phyloP scores from a whole-genome alignment of 768 basidiomycete genomes.

The Coprinopsis marcescibilis region DNA sequence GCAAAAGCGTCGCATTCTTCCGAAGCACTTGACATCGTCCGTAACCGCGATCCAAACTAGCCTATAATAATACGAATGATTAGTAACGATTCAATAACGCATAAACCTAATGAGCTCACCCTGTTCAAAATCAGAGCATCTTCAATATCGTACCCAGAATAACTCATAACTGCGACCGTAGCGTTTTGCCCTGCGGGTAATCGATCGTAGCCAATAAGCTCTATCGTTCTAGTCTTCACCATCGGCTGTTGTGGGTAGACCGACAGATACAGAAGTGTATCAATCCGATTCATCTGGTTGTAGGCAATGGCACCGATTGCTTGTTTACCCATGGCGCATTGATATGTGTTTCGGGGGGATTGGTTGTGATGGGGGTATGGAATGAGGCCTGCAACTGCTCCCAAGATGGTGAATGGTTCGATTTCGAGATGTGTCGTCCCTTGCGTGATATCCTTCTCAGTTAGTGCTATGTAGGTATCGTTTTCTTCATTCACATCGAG shows the following conservation, averaged over 20 bases:
- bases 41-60: conserved; percentile 94
- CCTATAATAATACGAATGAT: conserved; percentile 36
- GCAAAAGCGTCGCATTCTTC: conserved; percentile 90
- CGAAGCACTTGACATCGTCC: conserved; percentile 96
- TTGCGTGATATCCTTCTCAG: conserved; percentile 79
- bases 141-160: conserved; percentile 99
- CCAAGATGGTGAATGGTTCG: conserved; percentile 95
- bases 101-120: conserved; percentile 31
- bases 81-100: not conserved
- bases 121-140: conserved; percentile 96
- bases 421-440: conserved; percentile 95
- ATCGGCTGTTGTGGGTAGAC: conserved; percentile 99
- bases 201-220: conserved; percentile 92
- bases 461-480: conserved; percentile 92
- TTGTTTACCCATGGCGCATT: conserved; percentile 99
- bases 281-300: conserved; percentile 96
- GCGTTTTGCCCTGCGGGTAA: conserved; percentile 98
- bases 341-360: conserved; percentile 98
- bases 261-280: conserved; percentile 94
- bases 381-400: conserved; percentile 96
- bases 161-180: conserved; percentile 98
- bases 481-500: conserved; percentile 99
- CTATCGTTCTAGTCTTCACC: conserved; percentile 99
- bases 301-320: conserved; percentile 98
- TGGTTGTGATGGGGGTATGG: conserved; percentile 99